A percentile compares a stretch with the other conserved stretches of the same genome.
Conservation (phyloP, 208 protist species). For the Acanthamoeba castellanii region DNA sequence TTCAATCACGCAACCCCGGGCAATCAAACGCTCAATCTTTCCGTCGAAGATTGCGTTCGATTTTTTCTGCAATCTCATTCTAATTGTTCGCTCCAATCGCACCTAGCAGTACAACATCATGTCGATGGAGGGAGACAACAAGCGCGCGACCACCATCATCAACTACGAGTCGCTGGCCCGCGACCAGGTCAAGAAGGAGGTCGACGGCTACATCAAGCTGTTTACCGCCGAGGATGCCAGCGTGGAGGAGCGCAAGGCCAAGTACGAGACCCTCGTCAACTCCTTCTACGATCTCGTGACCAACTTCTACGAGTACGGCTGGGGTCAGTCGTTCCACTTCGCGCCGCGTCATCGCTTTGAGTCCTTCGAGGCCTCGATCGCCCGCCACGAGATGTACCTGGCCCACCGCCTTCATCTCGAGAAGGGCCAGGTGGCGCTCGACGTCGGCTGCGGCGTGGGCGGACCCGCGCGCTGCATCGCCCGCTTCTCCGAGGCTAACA, state of each 20-base stretch:
- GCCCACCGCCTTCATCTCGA: slow-evolving; percentile 92
- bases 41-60: too few relatives aligned
- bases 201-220: slow-evolving; percentile 39
- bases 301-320: slow-evolving; percentile 98
- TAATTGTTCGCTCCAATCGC: too few relatives aligned
- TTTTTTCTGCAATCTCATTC: too few relatives aligned
- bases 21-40: too few relatives aligned
- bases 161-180: slow-evolving; percentile 67
- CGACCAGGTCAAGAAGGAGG: slow-evolving; percentile 56
- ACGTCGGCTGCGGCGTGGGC: slow-evolving; percentile 97
- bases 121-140: slow-evolving; percentile 56
- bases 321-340: slow-evolving; percentile 95
- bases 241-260: slow-evolving; percentile 76
- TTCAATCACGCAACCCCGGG: too few relatives aligned
- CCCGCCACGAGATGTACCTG: slow-evolving; percentile 96
- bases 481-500: slow-evolving; percentile 94
- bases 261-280: slow-evolving; percentile 91
- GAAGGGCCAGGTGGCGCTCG: slow-evolving; percentile 90
- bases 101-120: background rate
- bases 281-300: slow-evolving; percentile 98
- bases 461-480: slow-evolving; percentile 96
- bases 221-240: background rate
- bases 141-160: slow-evolving; percentile 20
- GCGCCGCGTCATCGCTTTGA: slow-evolving; percentile 85
- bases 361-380: slow-evolving; percentile 94